Conservation (phyloP, 805 yeast species). For the Priceomyces melissophilus region DNA sequence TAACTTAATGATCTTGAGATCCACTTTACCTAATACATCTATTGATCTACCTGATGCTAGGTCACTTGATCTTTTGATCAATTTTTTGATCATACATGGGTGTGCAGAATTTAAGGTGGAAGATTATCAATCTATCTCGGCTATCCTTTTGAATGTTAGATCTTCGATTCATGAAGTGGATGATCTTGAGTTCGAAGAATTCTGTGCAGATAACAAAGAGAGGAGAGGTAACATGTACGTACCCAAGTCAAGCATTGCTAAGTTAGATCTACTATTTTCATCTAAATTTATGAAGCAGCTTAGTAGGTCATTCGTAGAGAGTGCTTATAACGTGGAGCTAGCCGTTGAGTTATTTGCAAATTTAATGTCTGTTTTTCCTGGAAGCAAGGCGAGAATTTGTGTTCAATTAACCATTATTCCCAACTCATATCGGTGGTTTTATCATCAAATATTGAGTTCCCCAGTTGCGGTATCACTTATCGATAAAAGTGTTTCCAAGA, state of each 20-base stretch:
- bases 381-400: slow-evolving; percentile 33
- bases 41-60: neutral
- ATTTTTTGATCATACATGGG: slow-evolving; percentile 16
- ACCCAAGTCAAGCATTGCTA: slow-evolving; percentile 1
- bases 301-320: slow-evolving; percentile 11
- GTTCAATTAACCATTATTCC: slow-evolving; percentile 42
- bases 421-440: slow-evolving; percentile 31
- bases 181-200: slow-evolving; percentile 19
- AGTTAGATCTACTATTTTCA: slow-evolving; percentile 17
- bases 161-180: slow-evolving; percentile 16
- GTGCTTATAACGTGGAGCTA: slow-evolving; percentile 3
- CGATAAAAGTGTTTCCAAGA: neutral
- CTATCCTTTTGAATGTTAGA: slow-evolving; percentile 16
- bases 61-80: slow-evolving; percentile 13
- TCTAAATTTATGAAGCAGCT: slow-evolving; percentile 18
- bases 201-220: slow-evolving; percentile 19
- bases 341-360: slow-evolving; percentile 21
- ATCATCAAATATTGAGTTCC: slow-evolving; percentile 18
- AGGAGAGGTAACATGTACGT: slow-evolving; percentile 14
- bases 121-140: slow-evolving; percentile 18
- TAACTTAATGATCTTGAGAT: slow-evolving; percentile 3
- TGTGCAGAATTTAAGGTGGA: slow-evolving; percentile 8
- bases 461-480: slow-evolving; percentile 14
- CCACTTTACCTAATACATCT: neutral
- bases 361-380: slow-evolving; percentile 36